These are phyloP conservation scores for Lolium rigidum DNA, from an alignment of 176 grass and related monocot genomes.

Conservation along the genomic window DNA sequence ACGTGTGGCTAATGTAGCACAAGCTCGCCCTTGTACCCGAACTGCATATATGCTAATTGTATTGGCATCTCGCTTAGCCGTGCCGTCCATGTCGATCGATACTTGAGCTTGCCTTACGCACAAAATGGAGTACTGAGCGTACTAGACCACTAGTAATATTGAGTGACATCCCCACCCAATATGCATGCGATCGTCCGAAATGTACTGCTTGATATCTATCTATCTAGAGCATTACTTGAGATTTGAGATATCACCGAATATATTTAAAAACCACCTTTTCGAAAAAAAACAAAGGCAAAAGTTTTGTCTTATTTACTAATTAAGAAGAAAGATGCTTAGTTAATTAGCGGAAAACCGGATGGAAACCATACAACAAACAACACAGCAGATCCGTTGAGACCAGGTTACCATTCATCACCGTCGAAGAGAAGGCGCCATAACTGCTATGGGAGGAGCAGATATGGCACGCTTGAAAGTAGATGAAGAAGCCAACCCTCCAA, in stretches of 20 bases:
- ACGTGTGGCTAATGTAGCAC: not conserved
- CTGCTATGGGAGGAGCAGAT: too few species aligned
- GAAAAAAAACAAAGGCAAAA: too few species aligned
- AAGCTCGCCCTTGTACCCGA: conserved; percentile 1
- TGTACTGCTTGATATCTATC: not conserved
- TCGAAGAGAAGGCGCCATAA: too few species aligned
- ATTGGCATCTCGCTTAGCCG: not conserved
- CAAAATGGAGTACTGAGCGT: not conserved
- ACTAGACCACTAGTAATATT: not conserved
- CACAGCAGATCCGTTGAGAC: too few species aligned
- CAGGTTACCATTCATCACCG: too few species aligned
- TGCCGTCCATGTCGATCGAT: not conserved
- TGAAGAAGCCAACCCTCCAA: too few species aligned
- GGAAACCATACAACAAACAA: too few species aligned
- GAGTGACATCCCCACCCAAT: not conserved
- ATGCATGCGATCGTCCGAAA: not conserved
- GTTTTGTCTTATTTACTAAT: too few species aligned
- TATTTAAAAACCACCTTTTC: not conserved
- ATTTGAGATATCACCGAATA: conserved; percentile 1
- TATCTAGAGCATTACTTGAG: not conserved
- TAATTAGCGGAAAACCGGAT: too few species aligned
- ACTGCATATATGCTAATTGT: not conserved
- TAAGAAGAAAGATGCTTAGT: too few species aligned
- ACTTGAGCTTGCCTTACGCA: not conserved
- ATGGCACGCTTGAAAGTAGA: too few species aligned